Base-by-base conservation (phyloP, 2,329 filamentous ascomycete species). In the Oidium heveae region DNA sequence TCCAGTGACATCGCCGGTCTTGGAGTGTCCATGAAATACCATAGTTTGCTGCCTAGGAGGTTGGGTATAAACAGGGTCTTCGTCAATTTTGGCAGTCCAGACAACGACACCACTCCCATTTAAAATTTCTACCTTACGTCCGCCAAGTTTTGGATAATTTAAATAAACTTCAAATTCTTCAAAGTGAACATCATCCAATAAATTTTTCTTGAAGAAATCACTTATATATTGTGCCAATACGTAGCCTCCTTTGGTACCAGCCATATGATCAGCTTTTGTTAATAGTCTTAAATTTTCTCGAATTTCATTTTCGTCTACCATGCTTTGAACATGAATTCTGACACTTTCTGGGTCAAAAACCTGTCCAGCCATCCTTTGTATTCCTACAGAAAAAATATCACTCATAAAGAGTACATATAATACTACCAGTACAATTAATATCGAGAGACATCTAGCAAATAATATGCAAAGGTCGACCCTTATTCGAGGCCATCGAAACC, bases 191-290 rank as follows among this genome's bases (percentile, higher is more conserved):
- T 82, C 73, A 61, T 94, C 87, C 63, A 98, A 73, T 4, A 77
- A 76, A 49, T 81, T 80, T 53, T 74, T 74, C 59, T 71, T 69
- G 67, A 95, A 94, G 66, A 82, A 76, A 62, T 79, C 79, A 66
- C 88, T 76, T 55, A 95, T 78, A 71, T 88, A 93, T 69, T 86
- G 76, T 8, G 86, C 89, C 55, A 94, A 73, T 49, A 82, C 84
- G 62, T 82, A 87, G 68, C 93, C 89, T 51, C 91, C 91, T 69
- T 94, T 82, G 2, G 87, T 94, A n/a, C 91, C 91, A 1, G 86
- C 91, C 58, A 96, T 74, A 67, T 96, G 91, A 58, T 91, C 84
- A 65, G 85, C 94, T 55, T 76, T 76, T 4, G 86, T 89, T 58
- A 89, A 79, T 63, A 88, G 83, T 62, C 76, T 71, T 57, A 94